phyloP scores from a whole-genome alignment of 495 filamentous ascomycete species.

The Pyrenopolyporus hunteri region DNA sequence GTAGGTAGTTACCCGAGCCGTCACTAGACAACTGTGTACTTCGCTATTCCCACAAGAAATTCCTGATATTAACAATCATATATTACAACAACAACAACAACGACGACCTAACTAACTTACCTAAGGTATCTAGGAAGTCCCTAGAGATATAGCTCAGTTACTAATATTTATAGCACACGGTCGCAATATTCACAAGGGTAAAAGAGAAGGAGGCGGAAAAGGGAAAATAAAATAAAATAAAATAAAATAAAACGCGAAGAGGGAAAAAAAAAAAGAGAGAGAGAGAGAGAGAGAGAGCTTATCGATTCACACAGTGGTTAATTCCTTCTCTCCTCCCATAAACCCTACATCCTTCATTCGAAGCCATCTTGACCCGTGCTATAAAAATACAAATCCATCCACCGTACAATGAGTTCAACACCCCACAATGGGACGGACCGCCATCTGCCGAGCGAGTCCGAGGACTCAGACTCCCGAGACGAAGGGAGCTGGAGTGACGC shows the following conservation, averaged over 20 bases:
- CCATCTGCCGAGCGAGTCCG: constrained; percentile 30
- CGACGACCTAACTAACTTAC: neutral
- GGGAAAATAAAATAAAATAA: too few relatives aligned
- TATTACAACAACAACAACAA: constrained; percentile 6
- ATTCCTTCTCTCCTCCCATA: too few relatives aligned
- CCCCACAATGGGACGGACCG: constrained; percentile 1
- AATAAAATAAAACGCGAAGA: too few relatives aligned
- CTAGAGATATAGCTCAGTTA: constrained; percentile 22
- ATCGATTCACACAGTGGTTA: too few relatives aligned
- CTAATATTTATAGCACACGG: constrained; percentile 8
- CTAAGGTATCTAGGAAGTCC: too few relatives aligned
- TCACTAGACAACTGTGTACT: constrained; percentile 3
- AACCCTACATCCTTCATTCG: too few relatives aligned
- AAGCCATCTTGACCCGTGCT: too few relatives aligned
- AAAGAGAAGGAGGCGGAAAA: too few relatives aligned
- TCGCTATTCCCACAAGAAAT: constrained; percentile 29
- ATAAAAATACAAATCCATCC: too few relatives aligned
- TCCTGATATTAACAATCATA: constrained; percentile 23
- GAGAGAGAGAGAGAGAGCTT: too few relatives aligned
- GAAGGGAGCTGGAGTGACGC: constrained; percentile 85
- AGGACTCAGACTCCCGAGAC: constrained; percentile 42
- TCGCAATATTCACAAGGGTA: too few relatives aligned
- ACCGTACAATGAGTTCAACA: constrained; percentile 33
- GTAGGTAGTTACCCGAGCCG: constrained; percentile 32
- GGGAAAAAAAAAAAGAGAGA: too few relatives aligned